Conservation (phyloP, 1,284 basidiomycete species). For the Austropuccinia psidii region DNA sequence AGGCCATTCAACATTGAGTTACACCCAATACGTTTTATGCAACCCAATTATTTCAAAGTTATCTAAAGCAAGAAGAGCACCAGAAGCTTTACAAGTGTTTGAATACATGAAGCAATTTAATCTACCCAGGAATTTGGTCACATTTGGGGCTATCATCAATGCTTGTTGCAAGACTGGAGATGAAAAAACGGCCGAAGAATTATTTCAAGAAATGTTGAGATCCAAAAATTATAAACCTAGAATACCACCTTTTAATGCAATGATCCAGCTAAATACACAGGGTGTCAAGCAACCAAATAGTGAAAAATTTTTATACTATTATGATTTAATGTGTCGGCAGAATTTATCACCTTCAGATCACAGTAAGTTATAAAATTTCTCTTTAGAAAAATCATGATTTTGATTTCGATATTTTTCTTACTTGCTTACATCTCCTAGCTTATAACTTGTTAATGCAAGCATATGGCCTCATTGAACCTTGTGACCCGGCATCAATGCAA, state of each 20-base stretch:
- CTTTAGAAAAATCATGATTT: no score
- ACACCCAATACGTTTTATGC: conserved; percentile 75
- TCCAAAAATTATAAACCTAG: conserved; percentile 72
- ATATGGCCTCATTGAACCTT: conserved; percentile 76
- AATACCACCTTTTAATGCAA: conserved; percentile 91
- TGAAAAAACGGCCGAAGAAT: conserved; percentile 65
- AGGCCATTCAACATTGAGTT: conserved; percentile 64
- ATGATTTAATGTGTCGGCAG: conserved; percentile 60
- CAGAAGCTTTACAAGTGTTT: conserved; percentile 76
- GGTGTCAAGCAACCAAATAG: conserved; percentile 68
- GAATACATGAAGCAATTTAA: conserved; percentile 60
- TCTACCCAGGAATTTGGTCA: conserved; percentile 71
- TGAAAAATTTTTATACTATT: conserved; percentile 66
- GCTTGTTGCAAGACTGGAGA: conserved; percentile 93
- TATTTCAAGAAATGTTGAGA: conserved; percentile 67
- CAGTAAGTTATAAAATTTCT: conserved; percentile 94
- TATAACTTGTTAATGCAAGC: conserved; percentile 71
- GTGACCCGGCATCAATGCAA: conserved; percentile 69
- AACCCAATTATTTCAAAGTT: conserved; percentile 94
- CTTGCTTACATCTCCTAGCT: no score
- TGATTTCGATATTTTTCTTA: no score
- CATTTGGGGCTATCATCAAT: conserved; percentile 84
- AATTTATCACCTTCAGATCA: conserved; percentile 70
- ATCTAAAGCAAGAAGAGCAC: conserved; percentile 82
- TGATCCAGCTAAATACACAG: conserved; percentile 94